phyloP scores from a whole-genome alignment of 371 early-diverging fungal species.

The Saksenaea oblongispora region DNA sequence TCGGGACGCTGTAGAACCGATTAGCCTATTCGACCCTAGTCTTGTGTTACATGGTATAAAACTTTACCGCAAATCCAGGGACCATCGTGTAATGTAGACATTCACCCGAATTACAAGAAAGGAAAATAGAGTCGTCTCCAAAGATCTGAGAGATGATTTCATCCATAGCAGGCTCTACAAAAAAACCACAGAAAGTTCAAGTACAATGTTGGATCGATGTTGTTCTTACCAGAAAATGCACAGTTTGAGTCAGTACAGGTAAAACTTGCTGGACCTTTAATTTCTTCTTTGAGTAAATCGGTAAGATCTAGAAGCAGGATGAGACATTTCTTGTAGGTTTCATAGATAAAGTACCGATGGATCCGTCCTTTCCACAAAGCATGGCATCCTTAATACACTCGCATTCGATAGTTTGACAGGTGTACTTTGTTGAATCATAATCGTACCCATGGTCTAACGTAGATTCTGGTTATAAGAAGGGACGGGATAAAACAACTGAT shows the following conservation, averaged over 20 bases:
- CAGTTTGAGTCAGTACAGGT: slow-evolving; percentile 65
- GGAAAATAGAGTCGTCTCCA: slow-evolving; percentile 75
- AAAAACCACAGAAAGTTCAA: background rate
- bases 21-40: background rate
- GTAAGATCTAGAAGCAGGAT: slow-evolving; percentile 53
- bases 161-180: slow-evolving; percentile 75
- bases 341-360: slow-evolving; percentile 49
- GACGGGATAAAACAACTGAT: background rate
- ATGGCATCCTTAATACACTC: slow-evolving; percentile 73
- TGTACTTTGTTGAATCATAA: slow-evolving; percentile 53
- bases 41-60: background rate
- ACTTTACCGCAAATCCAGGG: slow-evolving; percentile 66
- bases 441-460: slow-evolving; percentile 47
- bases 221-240: slow-evolving; percentile 57
- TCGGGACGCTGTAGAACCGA: slow-evolving; percentile 37
- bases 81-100: slow-evolving; percentile 88
- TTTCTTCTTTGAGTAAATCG: slow-evolving; percentile 70
- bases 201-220: background rate
- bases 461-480: background rate
- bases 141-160: slow-evolving; percentile 70
- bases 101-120: slow-evolving; percentile 77
- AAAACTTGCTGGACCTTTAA: slow-evolving; percentile 77
- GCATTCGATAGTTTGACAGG: slow-evolving; percentile 71
- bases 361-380: slow-evolving; percentile 79
- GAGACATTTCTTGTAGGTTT: background rate